phyloP scores from a whole-genome alignment of 116 monocot genomes.

The Zostera marina region DNA sequence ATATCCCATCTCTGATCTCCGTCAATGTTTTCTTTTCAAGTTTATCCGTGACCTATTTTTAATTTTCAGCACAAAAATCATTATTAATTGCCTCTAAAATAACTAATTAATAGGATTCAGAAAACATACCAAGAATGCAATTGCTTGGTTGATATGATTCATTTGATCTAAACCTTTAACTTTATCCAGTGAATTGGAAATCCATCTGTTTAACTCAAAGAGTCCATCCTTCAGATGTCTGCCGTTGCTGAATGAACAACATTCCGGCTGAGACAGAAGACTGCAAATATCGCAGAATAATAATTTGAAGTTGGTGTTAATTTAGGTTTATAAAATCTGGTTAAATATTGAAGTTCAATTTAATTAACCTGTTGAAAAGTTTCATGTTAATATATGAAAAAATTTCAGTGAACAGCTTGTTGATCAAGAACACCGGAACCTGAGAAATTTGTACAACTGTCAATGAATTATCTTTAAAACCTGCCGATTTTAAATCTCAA shows the following conservation, averaged over 20 bases:
- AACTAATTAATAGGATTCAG: constrained; percentile 19
- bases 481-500: not conserved
- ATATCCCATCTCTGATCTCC: not conserved
- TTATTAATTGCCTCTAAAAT: too few species aligned
- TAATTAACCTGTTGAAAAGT: constrained; percentile 46
- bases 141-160: constrained; percentile 90
- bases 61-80: not conserved
- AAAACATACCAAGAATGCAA: constrained; percentile 61
- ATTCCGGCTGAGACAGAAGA: constrained; percentile 53
- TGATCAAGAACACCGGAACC: constrained; percentile 44
- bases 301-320: not conserved
- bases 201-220: constrained; percentile 52
- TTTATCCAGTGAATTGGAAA: constrained; percentile 42
- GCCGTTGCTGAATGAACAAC: constrained; percentile 75
- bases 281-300: constrained; percentile 13
- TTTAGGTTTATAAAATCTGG: too few species aligned
- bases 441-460: constrained; percentile 2
- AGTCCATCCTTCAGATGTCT: constrained; percentile 56
- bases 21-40: constrained; percentile 1
- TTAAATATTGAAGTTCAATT: not conserved
- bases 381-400: constrained; percentile 73
- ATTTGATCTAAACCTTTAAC: constrained; percentile 81
- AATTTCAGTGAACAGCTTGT: constrained; percentile 47
- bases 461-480: not conserved
- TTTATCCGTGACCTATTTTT: not conserved